Evolutionary conservation across 1,284 basidiomycete genomes (phyloP).

Genomic region (Pulveroboletus ridleyi): DNA sequence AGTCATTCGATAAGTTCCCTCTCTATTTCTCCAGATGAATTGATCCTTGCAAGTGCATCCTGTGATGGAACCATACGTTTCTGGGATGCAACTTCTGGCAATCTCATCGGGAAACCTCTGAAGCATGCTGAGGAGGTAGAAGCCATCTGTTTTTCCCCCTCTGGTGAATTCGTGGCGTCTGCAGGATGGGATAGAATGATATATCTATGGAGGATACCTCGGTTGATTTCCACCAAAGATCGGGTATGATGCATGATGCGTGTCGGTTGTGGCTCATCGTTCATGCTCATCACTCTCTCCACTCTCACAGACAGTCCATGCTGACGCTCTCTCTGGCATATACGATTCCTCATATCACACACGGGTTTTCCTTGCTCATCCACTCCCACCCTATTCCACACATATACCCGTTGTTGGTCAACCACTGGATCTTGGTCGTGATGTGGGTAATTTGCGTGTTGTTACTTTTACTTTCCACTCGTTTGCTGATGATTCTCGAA

Average conservation of each 20-base stretch:
- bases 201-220: too few species aligned
- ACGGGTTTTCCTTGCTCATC: not conserved
- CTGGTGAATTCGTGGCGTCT: too few species aligned
- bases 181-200: too few species aligned
- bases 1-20: slow-evolving; percentile 1
- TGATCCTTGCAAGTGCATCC: slow-evolving; percentile 17
- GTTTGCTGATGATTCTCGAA: not conserved
- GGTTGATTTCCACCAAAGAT: too few species aligned
- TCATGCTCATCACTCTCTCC: not conserved
- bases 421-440: not conserved
- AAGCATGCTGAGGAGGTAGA: too few species aligned
- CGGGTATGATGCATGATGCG: too few species aligned
- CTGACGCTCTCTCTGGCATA: too few species aligned
- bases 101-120: too few species aligned
- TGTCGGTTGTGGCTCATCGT: not conserved
- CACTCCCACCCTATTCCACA: not conserved
- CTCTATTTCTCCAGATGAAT: not conserved
- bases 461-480: too few species aligned
- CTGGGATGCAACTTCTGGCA: slow-evolving; percentile 18
- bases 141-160: too few species aligned
- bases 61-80: slow-evolving; percentile 16
- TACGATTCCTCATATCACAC: not conserved
- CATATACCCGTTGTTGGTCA: not conserved
- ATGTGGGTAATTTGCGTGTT: not conserved
- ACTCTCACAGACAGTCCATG: not conserved